Evolutionary conservation across 768 basidiomycete species (phyloP).

Genomic region (Boletus vinaceobasis): DNA sequence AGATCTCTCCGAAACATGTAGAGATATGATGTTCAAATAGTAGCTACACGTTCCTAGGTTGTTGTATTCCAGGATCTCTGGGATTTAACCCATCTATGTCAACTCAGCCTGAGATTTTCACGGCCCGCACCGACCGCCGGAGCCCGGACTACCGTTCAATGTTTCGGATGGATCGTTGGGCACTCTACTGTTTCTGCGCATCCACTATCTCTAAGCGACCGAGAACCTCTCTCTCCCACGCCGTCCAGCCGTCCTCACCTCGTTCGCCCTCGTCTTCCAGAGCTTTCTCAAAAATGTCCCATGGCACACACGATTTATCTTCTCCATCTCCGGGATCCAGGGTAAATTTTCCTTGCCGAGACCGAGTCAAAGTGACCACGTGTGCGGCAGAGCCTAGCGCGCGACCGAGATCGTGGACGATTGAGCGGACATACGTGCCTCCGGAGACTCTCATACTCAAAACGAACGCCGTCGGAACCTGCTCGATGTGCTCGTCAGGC

Average conservation of each 20-base stretch:
- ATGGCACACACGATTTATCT: conserved; percentile 65
- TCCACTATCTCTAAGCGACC: conserved; percentile 61
- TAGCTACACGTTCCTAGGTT: too few species aligned
- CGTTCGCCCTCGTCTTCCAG: conserved; percentile 46
- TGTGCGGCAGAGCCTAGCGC: conserved; percentile 86
- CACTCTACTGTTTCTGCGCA: conserved; percentile 11
- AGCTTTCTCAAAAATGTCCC: conserved; percentile 70
- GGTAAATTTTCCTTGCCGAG: conserved; percentile 83
- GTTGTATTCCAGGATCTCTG: too few species aligned
- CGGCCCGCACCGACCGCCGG: too few species aligned
- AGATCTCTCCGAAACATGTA: too few species aligned
- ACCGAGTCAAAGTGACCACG: conserved; percentile 85
- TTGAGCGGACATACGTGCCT: conserved; percentile 94
- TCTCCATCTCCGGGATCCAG: conserved; percentile 47
- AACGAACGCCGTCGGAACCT: conserved; percentile 71
- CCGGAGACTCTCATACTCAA: conserved; percentile 92
- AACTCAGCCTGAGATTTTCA: too few species aligned
- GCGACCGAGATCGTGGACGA: conserved; percentile 89
- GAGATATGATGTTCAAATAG: too few species aligned
- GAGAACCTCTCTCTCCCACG: conserved; percentile 84
- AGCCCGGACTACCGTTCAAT: too few species aligned
- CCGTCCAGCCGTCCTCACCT: conserved; percentile 63
- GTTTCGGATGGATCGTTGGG: background rate
- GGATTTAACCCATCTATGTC: too few species aligned
- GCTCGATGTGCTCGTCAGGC: conserved; percentile 32